phyloP scores from a whole-genome alignment of 2,329 filamentous ascomycete genomes.

The Rutstroemia sp. region DNA sequence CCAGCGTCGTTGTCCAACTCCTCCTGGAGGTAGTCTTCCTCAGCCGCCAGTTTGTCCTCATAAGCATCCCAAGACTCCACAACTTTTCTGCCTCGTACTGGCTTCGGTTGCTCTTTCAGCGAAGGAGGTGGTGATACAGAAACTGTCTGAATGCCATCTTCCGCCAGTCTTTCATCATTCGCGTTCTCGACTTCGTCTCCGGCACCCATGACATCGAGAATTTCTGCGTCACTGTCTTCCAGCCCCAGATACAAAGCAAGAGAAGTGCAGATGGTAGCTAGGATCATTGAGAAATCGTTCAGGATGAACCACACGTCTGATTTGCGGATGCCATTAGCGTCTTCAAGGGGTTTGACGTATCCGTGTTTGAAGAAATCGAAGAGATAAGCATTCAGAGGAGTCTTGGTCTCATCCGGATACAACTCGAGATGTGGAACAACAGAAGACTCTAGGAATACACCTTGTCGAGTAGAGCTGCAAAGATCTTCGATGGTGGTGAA shows the following conservation, averaged over 20 bases:
- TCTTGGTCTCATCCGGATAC: conserved; percentile 44
- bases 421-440: conserved; percentile 63
- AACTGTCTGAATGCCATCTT: conserved; percentile 15
- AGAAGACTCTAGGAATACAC: conserved; percentile 67
- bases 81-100: conserved; percentile 29
- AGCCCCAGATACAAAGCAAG: conserved; percentile 50
- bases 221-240: conserved; percentile 40
- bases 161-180: conserved; percentile 28
- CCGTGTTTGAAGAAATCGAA: conserved; percentile 75
- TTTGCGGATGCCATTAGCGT: conserved; percentile 57
- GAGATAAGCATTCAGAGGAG: conserved; percentile 58
- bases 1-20: conserved; percentile 29
- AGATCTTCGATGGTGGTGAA: conserved; percentile 62
- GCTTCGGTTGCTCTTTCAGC: conserved; percentile 7
- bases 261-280: conserved; percentile 66
- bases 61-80: conserved; percentile 44
- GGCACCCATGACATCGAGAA: conserved; percentile 38
- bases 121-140: conserved; percentile 1
- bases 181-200: conserved; percentile 41
- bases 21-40: conserved; percentile 27
- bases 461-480: conserved; percentile 55
- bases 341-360: conserved; percentile 49
- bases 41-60: conserved; percentile 32
- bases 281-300: conserved; percentile 56
- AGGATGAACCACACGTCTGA: conserved; percentile 66